Base-by-base conservation (phyloP, 805 yeast species). In the Metschnikowia santaceciliae region DNA sequence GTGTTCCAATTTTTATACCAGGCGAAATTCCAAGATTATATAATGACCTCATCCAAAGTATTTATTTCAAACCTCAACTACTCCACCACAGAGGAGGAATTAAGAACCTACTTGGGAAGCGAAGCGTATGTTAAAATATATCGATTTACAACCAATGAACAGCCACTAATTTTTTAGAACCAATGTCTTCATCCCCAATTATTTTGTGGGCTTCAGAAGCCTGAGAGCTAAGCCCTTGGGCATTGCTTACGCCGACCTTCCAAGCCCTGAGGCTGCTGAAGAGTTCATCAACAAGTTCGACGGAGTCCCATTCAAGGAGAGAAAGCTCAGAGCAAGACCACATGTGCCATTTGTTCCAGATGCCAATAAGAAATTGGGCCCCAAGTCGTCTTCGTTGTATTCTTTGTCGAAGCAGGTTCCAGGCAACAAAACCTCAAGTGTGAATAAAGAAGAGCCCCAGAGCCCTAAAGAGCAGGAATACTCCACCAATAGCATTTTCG, bases 1-100 rank as follows among this genome's bases (percentile, higher is more conserved):
- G 32, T 35, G 23, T 35, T 35, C 46, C 19, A 33, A 33, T 4
- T 32, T 42, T 33, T 10, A 14, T 33, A 26, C 4, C 6, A 33
- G 36, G 34, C 34, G 14, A 13, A 19, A 7, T 40, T 42, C 17
- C 32, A 32, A 20, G 33, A 33, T 33, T 20, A 40, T 26, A 33
- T 38, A 19, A 46, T 37, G 43, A 32, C 37, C 51, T 50, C 53
- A 47, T 48, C 43, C 48, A 54, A 56, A 52, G 71, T 83, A 32
- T 79, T 78, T 54, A 67, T 84, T 50, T 76, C 79, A 51, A 84
- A 84, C 62, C 70, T 84, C 50, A 75, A 77, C 50, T 80, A 68
- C 62, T 60, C 68, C 14, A 72, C 84, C 11, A 73, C 80, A n/a
- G 85, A 80, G 58, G 73, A 69, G 3, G 84, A 81, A 41, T 68